Evolutionary conservation across 1,284 basidiomycete genomes (phyloP).

Genomic region (Austroboletus niveus): DNA sequence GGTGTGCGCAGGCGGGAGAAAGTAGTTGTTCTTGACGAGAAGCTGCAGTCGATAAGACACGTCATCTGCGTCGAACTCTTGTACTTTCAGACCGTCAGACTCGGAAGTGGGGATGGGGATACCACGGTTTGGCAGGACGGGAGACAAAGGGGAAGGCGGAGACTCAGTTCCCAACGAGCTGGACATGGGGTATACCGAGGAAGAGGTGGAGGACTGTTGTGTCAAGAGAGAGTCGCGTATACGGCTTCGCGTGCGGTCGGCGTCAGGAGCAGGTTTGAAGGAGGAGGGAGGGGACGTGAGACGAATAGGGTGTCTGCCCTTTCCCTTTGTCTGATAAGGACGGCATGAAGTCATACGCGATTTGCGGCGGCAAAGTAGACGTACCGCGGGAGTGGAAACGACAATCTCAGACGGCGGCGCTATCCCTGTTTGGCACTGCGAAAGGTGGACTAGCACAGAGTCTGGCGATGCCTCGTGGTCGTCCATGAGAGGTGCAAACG

Average conservation of each 20-base stretch:
- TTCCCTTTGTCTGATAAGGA: constrained; percentile 27
- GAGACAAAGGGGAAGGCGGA: constrained; percentile 55
- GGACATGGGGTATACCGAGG: constrained; percentile 74
- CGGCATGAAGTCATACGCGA: constrained; percentile 14
- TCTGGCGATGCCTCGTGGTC: constrained; percentile 10
- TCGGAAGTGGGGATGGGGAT: constrained; percentile 47
- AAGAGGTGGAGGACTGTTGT: constrained; percentile 57
- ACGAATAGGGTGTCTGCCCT: constrained; percentile 23
- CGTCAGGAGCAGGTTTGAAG: constrained; percentile 30
- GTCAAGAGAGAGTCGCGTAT: constrained; percentile 51
- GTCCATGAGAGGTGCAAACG: constrained; percentile 25
- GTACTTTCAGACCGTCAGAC: constrained; percentile 42
- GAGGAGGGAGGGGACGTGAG: constrained; percentile 34
- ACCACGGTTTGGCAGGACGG: constrained; percentile 44
- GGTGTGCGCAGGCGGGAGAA: constrained; percentile 77
- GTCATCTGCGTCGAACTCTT: constrained; percentile 72
- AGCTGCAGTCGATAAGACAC: constrained; percentile 77
- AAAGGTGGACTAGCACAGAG: not conserved
- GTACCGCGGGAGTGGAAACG: constrained; percentile 18
- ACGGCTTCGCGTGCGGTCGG: constrained; percentile 30
- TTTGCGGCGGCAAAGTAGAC: constrained; percentile 15
- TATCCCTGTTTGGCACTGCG: constrained; percentile 10
- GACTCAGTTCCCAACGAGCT: constrained; percentile 55
- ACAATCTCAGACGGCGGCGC: constrained; percentile 10
- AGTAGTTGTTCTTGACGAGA: constrained; percentile 80